Evolutionary conservation across 371 early-diverging fungal genomes (phyloP), one percentile per base, ranked within the genome.

Genomic region (Rhizopus delemar): DNA sequence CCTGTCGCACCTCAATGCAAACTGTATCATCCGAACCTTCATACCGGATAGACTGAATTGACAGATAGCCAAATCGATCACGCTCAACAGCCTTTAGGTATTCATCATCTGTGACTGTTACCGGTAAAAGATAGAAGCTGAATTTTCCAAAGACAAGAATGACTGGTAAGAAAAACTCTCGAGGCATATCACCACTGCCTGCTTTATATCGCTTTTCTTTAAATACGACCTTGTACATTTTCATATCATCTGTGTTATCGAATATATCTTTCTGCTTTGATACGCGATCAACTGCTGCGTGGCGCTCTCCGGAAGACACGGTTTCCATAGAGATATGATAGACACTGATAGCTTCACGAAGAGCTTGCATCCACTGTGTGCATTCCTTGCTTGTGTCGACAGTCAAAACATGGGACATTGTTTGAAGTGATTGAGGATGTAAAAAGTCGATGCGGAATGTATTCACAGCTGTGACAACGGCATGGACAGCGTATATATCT

Each of bases 141-240:
- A 66, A 71, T 58, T 69, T 73, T 12, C 78, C 78, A 45, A 78
- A 67, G 1, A 65, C 78, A 9, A 78, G 46, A n/a, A 73, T 51
- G 6, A 78, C 64, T 0, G 65, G 64, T 9, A 61, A 32, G 32
- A 69, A 75, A 5, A 70, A 51, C 41, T 78, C 78, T 33, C 66
- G 71, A 36, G 62, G 57, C 3, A 33, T 34, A 41, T 53, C 54
- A 5, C 46, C 57, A 6, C 53, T 41, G 1, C 36, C 60, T 9
- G 35, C 32, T 46, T 69, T 66, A 53, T 43, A 59, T 7, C 61
- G 56, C 22, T 69, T 73, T 43, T 74, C 72, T 33, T 72, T 77
- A 48, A 65, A 74, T 0, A 74, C 62, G 2, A 73, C 71, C 59
- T 78, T 78, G 49, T 63, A 70, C 11, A 70, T 62, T 3, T 64